A percentile compares a stretch with the other conserved stretches of the same genome.
Evolutionary conservation across 2,329 filamentous ascomycete species (phyloP).

Genomic region (Zymoseptoria brevis): DNA sequence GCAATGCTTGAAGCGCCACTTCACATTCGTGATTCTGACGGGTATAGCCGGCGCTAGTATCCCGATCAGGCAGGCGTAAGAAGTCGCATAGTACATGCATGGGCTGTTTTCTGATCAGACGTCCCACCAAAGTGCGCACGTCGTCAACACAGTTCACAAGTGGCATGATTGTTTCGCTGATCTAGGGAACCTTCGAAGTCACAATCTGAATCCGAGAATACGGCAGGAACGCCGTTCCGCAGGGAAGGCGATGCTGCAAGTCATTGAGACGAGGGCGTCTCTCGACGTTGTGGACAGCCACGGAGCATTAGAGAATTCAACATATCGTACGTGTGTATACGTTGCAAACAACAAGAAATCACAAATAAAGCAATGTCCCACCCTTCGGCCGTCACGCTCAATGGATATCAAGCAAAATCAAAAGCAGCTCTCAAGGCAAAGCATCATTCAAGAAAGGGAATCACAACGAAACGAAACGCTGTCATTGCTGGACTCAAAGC

Average conservation of each 20-base stretch:
- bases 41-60: neutral
- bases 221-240: too few relatives aligned
- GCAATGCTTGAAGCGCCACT: neutral
- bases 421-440: neutral
- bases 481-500: neutral
- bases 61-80: neutral
- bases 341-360: neutral
- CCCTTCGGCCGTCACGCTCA: neutral
- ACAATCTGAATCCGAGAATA: too few relatives aligned
- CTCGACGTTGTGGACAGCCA: neutral
- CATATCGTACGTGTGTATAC: neutral
- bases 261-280: neutral
- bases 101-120: too few relatives aligned
- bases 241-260: neutral
- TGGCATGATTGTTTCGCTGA: too few relatives aligned
- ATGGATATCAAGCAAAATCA: neutral
- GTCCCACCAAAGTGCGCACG: too few relatives aligned
- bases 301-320: neutral
- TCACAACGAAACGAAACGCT: neutral
- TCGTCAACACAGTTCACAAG: too few relatives aligned
- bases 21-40: neutral
- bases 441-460: neutral
- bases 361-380: neutral
- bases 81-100: neutral
- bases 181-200: too few relatives aligned